phyloP scores from a whole-genome alignment of 2,329 filamentous ascomycete species.

The Penicillium hordei region DNA sequence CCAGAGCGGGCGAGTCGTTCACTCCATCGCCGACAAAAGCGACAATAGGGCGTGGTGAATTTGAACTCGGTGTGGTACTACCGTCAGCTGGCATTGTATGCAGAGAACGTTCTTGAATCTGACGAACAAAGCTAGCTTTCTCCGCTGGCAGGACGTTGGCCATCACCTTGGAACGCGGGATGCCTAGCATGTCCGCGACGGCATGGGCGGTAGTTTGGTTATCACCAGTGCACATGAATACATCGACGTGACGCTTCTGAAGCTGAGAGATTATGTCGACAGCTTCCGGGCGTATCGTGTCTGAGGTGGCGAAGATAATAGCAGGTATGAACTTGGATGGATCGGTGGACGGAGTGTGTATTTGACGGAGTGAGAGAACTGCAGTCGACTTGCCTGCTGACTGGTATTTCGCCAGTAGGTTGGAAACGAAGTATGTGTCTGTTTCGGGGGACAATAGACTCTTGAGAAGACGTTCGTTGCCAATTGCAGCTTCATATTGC shows the following conservation, averaged over 20 bases:
- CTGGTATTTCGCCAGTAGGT: constrained; percentile 41
- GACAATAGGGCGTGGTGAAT: constrained; percentile 55
- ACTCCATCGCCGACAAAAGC: constrained; percentile 87
- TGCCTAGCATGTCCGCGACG: constrained; percentile 74
- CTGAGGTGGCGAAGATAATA: constrained; percentile 73
- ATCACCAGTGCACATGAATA: constrained; percentile 93
- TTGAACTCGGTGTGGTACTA: neutral
- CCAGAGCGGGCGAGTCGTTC: constrained; percentile 79
- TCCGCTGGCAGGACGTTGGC: constrained; percentile 82
- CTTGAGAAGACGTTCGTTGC: constrained; percentile 57
- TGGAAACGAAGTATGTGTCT: constrained; percentile 37
- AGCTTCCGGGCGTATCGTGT: constrained; percentile 76
- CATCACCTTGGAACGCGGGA: constrained; percentile 71
- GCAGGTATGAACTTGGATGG: constrained; percentile 49
- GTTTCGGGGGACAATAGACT: constrained; percentile 30
- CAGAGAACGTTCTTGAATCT: constrained; percentile 34
- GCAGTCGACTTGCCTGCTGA: constrained; percentile 46
- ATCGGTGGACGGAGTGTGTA: constrained; percentile 15
- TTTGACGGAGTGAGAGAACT: constrained; percentile 42
- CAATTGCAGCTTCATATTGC: constrained; percentile 52
- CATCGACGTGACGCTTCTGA: constrained; percentile 63
- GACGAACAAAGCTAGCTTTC: constrained; percentile 56
- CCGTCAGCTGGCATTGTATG: neutral
- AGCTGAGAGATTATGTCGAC: constrained; percentile 64
- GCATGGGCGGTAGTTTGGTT: constrained; percentile 81